These are phyloP conservation scores for Dalbergia cultrata DNA, from an alignment of 306 rosid species.

Conservation along the genomic window DNA sequence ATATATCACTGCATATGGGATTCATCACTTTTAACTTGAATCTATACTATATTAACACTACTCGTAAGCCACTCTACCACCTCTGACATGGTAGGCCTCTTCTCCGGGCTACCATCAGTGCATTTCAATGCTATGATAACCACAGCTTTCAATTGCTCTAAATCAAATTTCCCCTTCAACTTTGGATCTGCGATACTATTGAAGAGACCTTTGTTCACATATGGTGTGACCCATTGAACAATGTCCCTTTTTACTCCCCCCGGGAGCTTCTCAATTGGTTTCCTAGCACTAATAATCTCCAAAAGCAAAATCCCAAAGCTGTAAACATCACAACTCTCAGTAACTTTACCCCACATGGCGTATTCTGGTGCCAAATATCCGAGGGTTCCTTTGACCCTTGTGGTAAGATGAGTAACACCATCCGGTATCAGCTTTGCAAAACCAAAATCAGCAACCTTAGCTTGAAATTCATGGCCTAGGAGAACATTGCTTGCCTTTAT, in stretches of 20 bases:
- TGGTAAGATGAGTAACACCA: conserved; percentile 76
- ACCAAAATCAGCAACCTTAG: conserved; percentile 90
- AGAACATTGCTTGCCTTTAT: conserved; percentile 89
- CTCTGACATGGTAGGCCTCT: conserved; percentile 66
- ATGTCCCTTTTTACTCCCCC: conserved; percentile 85
- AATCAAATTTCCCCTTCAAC: conserved; percentile 63
- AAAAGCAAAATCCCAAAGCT: conserved; percentile 83
- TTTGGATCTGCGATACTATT: conserved; percentile 68
- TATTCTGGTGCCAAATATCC: conserved; percentile 92
- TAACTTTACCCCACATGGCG: conserved; percentile 91
- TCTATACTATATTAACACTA: neutral
- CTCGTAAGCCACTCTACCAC: conserved; percentile 70
- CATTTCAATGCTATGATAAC: conserved; percentile 65
- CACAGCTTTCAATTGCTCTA: conserved; percentile 54
- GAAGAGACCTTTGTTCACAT: conserved; percentile 58
- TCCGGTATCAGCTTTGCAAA: conserved; percentile 81
- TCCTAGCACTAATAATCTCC: conserved; percentile 70
- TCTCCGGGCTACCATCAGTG: conserved; percentile 59
- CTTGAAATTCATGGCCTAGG: conserved; percentile 63
- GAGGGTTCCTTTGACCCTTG: conserved; percentile 80
- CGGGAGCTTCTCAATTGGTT: conserved; percentile 75
- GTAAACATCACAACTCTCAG: conserved; percentile 84
- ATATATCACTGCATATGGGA: neutral
- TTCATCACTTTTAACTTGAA: neutral
- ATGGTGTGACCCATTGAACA: conserved; percentile 83